A percentile compares a stretch with the other conserved stretches of the same genome.
These are phyloP conservation scores for Endogone sp. DNA, from an alignment of 192 early-diverging fungal genomes.

Conservation along the genomic window DNA sequence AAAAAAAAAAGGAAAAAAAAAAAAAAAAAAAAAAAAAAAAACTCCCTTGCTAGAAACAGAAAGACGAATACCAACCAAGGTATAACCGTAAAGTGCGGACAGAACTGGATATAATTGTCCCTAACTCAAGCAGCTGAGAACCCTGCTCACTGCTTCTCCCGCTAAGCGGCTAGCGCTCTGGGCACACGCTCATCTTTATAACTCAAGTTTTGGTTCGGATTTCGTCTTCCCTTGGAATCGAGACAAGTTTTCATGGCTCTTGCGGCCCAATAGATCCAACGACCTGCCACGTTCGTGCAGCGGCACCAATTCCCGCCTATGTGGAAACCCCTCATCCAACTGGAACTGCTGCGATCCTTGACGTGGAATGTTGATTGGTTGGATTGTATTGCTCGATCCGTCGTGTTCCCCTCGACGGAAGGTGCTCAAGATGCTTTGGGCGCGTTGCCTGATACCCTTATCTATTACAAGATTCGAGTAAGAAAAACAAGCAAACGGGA, in stretches of 20 bases:
- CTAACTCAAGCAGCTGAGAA: background rate
- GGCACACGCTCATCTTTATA: background rate
- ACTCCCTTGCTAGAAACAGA: constrained; percentile 5
- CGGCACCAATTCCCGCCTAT: background rate
- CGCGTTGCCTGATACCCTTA: constrained; percentile 19
- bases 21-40: constrained; percentile 13
- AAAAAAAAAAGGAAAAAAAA: background rate
- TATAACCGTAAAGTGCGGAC: constrained; percentile 7
- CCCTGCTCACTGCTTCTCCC: background rate
- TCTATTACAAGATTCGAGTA: background rate
- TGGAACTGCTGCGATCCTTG: background rate
- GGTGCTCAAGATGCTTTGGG: constrained; percentile 16
- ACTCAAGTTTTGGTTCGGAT: background rate
- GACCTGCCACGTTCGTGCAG: background rate
- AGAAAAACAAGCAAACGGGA: background rate
- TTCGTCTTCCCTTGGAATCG: background rate
- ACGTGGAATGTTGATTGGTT: background rate
- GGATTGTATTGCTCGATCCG: background rate
- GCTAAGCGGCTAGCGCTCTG: background rate
- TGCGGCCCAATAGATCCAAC: background rate
- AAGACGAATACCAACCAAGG: constrained; percentile 1
- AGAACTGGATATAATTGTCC: background rate
- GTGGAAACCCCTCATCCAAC: background rate
- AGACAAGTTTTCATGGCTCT: background rate
- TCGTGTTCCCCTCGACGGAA: constrained; percentile 11